Evolutionary conservation across 1,139 yeast species (phyloP).

Genomic region (Meyerozyma athensensis): DNA sequence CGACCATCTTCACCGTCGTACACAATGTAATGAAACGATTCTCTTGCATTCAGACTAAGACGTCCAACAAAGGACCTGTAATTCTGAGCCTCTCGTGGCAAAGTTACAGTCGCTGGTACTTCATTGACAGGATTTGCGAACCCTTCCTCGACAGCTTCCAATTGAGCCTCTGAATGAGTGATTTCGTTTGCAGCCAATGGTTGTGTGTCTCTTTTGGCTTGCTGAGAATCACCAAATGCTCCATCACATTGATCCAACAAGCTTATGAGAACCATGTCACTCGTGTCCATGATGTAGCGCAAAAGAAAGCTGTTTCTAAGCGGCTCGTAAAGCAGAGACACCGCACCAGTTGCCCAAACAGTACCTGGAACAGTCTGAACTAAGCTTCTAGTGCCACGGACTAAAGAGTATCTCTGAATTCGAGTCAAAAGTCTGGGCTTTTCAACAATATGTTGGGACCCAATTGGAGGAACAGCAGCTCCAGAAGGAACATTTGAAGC

Average conservation of each 20-base stretch:
- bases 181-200: neutral
- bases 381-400: neutral
- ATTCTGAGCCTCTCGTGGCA: neutral
- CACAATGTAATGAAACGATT: neutral
- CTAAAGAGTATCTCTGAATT: neutral
- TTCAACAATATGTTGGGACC: neutral
- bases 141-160: neutral
- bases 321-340: slow-evolving; percentile 1
- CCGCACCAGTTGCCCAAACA: neutral
- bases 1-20: slow-evolving; percentile 1
- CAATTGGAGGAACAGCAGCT: neutral
- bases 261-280: neutral
- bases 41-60: neutral
- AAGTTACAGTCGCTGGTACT: too few species aligned
- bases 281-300: slow-evolving; percentile 1
- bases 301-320: slow-evolving; percentile 1
- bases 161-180: neutral
- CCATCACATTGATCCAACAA: slow-evolving; percentile 1
- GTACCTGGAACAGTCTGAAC: slow-evolving; percentile 2
- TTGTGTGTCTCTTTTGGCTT: neutral
- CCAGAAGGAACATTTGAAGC: neutral
- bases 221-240: neutral
- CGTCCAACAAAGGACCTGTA: neutral
- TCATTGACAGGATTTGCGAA: neutral
- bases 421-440: neutral